These are phyloP conservation scores for Aspergillus tubingensis DNA, from an alignment of 2,329 filamentous ascomycete species.

Conservation along the genomic window DNA sequence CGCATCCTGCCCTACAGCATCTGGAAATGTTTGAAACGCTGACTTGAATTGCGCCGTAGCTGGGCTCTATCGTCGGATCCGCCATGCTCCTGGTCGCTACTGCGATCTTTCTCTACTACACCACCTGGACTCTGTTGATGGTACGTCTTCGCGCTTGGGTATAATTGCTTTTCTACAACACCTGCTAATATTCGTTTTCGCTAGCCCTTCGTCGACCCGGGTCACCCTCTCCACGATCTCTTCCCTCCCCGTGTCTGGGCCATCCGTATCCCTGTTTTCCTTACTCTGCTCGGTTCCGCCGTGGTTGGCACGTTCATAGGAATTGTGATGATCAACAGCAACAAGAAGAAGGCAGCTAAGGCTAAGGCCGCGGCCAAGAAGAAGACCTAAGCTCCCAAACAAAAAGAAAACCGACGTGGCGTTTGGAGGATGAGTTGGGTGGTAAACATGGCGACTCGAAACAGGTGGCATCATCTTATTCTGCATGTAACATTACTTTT, in stretches of 20 bases:
- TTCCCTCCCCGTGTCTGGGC: conserved; percentile 98
- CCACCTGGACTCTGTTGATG: conserved; percentile 96
- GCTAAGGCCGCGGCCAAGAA: conserved; percentile 80
- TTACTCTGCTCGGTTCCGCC: conserved; percentile 85
- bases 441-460: conserved; percentile 3
- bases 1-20: background rate
- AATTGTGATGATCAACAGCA: conserved; percentile 98
- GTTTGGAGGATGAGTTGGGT: conserved; percentile 4
- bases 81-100: conserved; percentile 75
- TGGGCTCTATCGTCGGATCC: conserved; percentile 82
- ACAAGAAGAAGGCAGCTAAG: conserved; percentile 96
- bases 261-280: conserved; percentile 95
- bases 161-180: background rate
- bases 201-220: conserved; percentile 94
- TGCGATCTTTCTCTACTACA: conserved; percentile 85
- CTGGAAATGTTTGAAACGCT: conserved; percentile 3
- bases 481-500: conserved; percentile 8
- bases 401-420: background rate
- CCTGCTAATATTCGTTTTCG: background rate
- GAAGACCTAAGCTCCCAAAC: conserved; percentile 64
- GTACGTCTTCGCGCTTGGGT: conserved; percentile 55
- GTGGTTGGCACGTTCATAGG: conserved; percentile 95
- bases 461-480: conserved; percentile 5
- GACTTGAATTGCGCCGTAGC: conserved; percentile 54
- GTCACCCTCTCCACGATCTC: conserved; percentile 88